Evolutionary conservation across 2,329 filamentous ascomycete species (phyloP), one percentile per base, ranked within the genome.

Genomic region (Phaeosphaeria sp.): DNA sequence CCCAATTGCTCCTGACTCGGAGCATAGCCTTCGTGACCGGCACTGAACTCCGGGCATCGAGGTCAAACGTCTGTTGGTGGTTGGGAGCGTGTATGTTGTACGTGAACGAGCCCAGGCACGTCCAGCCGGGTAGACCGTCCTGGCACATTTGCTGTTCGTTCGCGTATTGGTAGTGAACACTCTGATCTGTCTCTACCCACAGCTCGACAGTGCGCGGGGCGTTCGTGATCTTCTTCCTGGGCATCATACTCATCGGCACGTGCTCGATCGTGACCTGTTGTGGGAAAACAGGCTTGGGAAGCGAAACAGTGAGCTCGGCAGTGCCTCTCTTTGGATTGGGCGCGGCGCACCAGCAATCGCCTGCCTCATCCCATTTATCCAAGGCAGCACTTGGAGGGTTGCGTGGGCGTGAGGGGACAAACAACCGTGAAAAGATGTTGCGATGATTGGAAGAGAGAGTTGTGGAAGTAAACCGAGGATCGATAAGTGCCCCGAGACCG

Each of bases 321-420:
- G 87, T 86, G 49, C 84, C 82, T 17, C 82, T 78, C 0, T 79
- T 78, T 3, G 58, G 61, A 22, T 62, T 65, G 81, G 83, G 50
- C 9, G 80, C 76, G 4, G 89, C 88, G 75, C 94, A 98, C 91
- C 92, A 98, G 77, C 92, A 96, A 60, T 98, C 91, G 20, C 91
- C 91, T 33, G 89, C 84, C 49, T 96, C 91, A 9, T 88, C 81
- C 92, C 93, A 97, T 3, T 81, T 78, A 1, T 78, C 73, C 2
- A 97, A 81, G 0, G 90, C 92, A 0, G 82, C 75, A n/a, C 79
- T 68, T 0, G 84, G 82, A 1, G 82, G 78, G 20, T 68, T 68
- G 74, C 68, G 65, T 66, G 46, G 51, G 51, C 67, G 52, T 11
- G 65, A 59, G 13, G 54, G 68, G 15, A 56, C 18, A 55, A 59